Percentiles rank a stretch among this genome's conserved stretches.
These are phyloP conservation scores for Earliella scabrosa DNA, from an alignment of 1,284 basidiomycete species.

Conservation along the genomic window DNA sequence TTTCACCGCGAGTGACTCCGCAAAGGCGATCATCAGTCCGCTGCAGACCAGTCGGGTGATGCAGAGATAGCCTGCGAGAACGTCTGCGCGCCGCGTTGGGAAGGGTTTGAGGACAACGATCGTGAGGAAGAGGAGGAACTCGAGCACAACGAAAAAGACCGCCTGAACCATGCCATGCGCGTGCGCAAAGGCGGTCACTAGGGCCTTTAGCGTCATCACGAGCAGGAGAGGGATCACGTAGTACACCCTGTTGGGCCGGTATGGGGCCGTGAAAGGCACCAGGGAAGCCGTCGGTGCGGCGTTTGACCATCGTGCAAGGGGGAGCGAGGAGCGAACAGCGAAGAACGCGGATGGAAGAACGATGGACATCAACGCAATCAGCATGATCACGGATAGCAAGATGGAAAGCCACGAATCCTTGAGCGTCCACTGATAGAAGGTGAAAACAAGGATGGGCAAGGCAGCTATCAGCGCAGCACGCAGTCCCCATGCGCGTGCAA, in stretches of 20 bases:
- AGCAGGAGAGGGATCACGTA: slow-evolving; percentile 59
- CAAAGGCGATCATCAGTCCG: slow-evolving; percentile 70
- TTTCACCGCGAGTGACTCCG: slow-evolving; percentile 58
- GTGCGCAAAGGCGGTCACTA: slow-evolving; percentile 77
- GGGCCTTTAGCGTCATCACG: slow-evolving; percentile 65
- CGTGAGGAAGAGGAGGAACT: slow-evolving; percentile 61
- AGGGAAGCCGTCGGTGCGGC: slow-evolving; percentile 34
- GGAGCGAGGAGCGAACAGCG: slow-evolving; percentile 44
- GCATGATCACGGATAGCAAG: slow-evolving; percentile 67
- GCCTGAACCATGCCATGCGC: slow-evolving; percentile 72
- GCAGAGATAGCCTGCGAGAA: slow-evolving; percentile 67
- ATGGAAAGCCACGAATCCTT: slow-evolving; percentile 83
- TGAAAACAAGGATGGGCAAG: slow-evolving; percentile 76
- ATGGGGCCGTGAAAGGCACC: slow-evolving; percentile 59
- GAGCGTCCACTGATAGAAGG: slow-evolving; percentile 89
- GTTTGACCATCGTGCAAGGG: slow-evolving; percentile 28
- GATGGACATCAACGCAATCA: slow-evolving; percentile 57
- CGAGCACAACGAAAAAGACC: slow-evolving; percentile 70
- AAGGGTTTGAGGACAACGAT: slow-evolving; percentile 61
- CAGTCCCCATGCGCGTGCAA: slow-evolving; percentile 61
- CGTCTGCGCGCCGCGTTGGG: slow-evolving; percentile 59
- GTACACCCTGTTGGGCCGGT: slow-evolving; percentile 58
- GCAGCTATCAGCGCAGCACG: slow-evolving; percentile 64
- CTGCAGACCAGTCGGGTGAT: slow-evolving; percentile 66
- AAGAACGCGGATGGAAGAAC: slow-evolving; percentile 50